Base-by-base conservation (phyloP, 345 rosid genomes). In the Gossypium australe region DNA sequence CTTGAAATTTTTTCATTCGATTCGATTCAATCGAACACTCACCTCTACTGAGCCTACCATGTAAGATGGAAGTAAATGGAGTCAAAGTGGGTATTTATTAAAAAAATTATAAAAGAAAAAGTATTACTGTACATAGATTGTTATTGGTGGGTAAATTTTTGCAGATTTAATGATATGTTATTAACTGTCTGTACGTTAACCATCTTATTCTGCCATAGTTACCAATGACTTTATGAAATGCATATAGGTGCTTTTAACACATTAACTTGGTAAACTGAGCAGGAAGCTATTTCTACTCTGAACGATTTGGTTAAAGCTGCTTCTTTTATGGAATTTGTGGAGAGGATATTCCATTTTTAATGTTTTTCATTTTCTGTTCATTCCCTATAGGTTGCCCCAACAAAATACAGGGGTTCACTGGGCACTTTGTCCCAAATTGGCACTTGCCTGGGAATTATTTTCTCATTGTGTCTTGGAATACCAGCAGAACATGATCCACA, bases 361-460 rank as follows among this genome's bases (percentile, higher is more conserved):
- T 16, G 11, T 74, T 61, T 10, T 76, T 55, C 62, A 25, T 76
- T 71, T 52, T 63, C 10, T 56, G 27, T 20, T 56, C 61, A 43
- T 52, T 22, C 77, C 43, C 49, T 83, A 8, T 76, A 92, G 94
- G 90, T 92, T 82, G 85, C 97, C 75, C 90, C 94, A 51, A 90
- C 94, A 44, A 89, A 84, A 63, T 92, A 86, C 77, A 85, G 92
- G 79, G 97, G 94, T 61, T 89, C 87, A 17, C 78, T 90, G 55
- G 97, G 93, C 72, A 82, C 90, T 72, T 67, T 86, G 49, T 84
- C 85, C 80, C 90, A 87, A 65, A 81, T 88, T 67, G 93, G 92
- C 77, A 90, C 94, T 16, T 90, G 94, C 86, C 86, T 87, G 74
- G 94, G 94, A 64, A 88, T 90, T 62, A 84, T 92, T 67, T 67